Conservation (phyloP, 768 basidiomycete genomes). For the Amanita fuliginea region DNA sequence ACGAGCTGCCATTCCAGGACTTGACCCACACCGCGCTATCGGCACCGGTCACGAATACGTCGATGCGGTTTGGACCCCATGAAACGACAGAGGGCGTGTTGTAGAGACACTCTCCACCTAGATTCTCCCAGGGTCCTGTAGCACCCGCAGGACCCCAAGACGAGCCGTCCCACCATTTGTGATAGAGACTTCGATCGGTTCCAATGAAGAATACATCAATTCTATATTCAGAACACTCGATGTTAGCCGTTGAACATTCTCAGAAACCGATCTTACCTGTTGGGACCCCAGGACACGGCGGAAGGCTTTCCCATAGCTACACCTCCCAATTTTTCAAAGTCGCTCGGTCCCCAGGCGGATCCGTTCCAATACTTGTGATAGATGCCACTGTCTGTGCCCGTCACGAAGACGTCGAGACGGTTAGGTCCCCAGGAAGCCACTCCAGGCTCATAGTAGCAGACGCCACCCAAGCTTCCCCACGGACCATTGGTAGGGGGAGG, state of each 20-base stretch:
- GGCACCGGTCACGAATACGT: neutral
- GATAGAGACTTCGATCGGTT: neutral
- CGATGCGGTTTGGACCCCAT: neutral
- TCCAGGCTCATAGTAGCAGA: conserved; percentile 7
- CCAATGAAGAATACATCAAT: too few relatives aligned
- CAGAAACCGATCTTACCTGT: too few relatives aligned
- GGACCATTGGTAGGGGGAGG: neutral
- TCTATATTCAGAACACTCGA: too few relatives aligned
- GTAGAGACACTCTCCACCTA: neutral
- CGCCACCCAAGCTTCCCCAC: neutral
- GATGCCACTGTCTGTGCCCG: conserved; percentile 7
- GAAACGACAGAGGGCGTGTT: neutral
- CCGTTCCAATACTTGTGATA: conserved; percentile 10
- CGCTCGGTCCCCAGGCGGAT: conserved; percentile 1
- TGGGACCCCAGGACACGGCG: too few relatives aligned
- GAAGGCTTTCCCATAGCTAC: conserved; percentile 2
- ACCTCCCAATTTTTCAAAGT: conserved; percentile 8
- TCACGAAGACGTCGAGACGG: conserved; percentile 10
- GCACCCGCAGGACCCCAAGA: too few relatives aligned
- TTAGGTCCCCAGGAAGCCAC: conserved; percentile 7
- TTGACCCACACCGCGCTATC: neutral
- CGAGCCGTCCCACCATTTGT: neutral
- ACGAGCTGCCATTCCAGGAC: neutral
- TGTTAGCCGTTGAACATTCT: too few relatives aligned
- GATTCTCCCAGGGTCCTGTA: neutral